phyloP scores from a whole-genome alignment of 163 green algal species.

The Chloromonas sp. region DNA sequence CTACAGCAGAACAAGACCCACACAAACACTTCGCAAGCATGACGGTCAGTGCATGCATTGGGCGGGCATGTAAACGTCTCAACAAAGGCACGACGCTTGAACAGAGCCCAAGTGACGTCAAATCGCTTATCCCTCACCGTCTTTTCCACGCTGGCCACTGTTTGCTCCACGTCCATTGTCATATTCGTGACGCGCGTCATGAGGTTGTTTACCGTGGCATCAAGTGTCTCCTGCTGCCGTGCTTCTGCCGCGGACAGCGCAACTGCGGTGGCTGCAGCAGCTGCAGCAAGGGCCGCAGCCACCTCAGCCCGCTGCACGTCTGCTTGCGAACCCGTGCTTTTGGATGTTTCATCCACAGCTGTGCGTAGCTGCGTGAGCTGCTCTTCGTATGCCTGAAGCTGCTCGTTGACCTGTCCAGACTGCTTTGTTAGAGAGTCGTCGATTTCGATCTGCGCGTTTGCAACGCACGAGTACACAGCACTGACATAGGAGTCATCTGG shows the following conservation, averaged over 20 bases:
- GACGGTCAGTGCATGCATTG: too few relatives aligned
- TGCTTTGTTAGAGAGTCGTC: neutral
- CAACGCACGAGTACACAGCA: too few relatives aligned
- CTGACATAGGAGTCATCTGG: too few relatives aligned
- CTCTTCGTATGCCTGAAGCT: neutral
- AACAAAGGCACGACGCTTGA: too few relatives aligned
- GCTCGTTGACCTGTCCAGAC: neutral
- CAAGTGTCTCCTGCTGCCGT: neutral
- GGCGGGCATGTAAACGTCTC: too few relatives aligned
- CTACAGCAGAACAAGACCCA: neutral
- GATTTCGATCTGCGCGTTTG: neutral
- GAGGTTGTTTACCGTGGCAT: neutral
- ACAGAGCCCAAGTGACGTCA: too few relatives aligned
- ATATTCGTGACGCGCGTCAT: neutral
- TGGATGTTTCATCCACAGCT: too few relatives aligned
- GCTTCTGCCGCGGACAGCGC: neutral
- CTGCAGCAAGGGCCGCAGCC: neutral
- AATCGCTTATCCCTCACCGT: too few relatives aligned
- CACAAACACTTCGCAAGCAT: too few relatives aligned
- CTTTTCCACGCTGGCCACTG: too few relatives aligned
- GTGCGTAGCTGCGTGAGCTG: neutral
- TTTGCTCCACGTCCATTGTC: neutral
- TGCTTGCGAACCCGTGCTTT: neutral
- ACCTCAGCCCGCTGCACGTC: neutral
- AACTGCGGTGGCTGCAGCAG: neutral